Evolutionary conservation across 169 alveolate species (phyloP), one percentile per base, ranked within the genome.

Genomic region (Eimeria sp.): DNA sequence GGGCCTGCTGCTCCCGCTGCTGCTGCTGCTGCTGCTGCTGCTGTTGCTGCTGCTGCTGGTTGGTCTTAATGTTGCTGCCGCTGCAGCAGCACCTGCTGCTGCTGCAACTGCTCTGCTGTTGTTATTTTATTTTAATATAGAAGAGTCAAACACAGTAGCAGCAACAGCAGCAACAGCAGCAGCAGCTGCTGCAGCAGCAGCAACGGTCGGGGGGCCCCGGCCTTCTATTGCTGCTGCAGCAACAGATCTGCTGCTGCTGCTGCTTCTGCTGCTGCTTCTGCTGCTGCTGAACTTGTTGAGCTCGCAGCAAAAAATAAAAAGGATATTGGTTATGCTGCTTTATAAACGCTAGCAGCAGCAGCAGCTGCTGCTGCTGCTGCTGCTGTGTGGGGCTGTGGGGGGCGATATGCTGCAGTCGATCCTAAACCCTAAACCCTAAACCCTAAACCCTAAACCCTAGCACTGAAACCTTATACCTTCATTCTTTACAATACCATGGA

Each of bases 311-410:
- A 72, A 37, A 23, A 72, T 6, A 33, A 72, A 30, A 27, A 72
- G 11, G 2, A 72, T 33, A 9, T 6, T 6, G 30, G 6, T 8
- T 72, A 33, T 72, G 52, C 82, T 72, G 82, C 82, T 72, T 56
- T 33, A 72, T 33, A 14, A 14, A 43, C 6, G 14, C 30, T 72
- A 11, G n/a, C 82, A 23, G 82, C 82, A 64, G 74, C 74, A 64
- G 30, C 74, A 33, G 82, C 82, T 72, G 54, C 25, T 72, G 82
- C 82, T 72, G 82, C 56, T 72, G 82, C 82, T 72, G 82, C 82
- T 72, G 82, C 80, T 71, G 80, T 72, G 82, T 33, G 82, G 82
- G 82, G 58, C 82, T 43, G 58, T n/a, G 82, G 30, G 82, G 82
- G 82, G 82, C 82, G 82, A 43, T 37, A n/a, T n/a, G 82, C 74